Evolutionary conservation across 768 basidiomycete genomes (phyloP).

Genomic region (Lactarius sanguifluus): DNA sequence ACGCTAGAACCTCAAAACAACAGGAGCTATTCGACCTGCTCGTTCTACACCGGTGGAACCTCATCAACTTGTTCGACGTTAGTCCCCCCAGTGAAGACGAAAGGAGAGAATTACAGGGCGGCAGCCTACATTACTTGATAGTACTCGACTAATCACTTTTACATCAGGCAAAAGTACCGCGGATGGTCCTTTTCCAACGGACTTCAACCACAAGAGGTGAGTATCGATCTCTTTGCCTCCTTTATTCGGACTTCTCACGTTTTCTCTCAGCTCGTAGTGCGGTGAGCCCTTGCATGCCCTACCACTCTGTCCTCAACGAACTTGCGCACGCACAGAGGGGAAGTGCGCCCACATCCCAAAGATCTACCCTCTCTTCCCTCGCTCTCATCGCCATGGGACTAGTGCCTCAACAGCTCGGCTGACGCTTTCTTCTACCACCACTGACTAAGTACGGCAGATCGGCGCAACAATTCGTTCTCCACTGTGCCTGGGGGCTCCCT

Average conservation of each 20-base stretch:
- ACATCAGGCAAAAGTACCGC: conserved; percentile 63
- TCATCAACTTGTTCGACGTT: conserved; percentile 64
- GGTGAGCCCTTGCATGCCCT: too few species aligned
- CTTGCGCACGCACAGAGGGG: too few species aligned
- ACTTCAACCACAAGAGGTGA: too few species aligned
- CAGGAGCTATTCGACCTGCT: conserved; percentile 77
- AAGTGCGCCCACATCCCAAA: conserved; percentile 27
- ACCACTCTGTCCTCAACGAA: too few species aligned
- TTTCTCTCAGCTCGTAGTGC: too few species aligned
- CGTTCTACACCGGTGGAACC: conserved; percentile 60
- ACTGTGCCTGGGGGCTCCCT: too few species aligned
- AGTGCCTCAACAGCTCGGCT: too few species aligned
- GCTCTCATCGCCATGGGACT: conserved; percentile 75
- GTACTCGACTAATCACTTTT: neutral
- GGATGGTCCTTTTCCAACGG: conserved; percentile 43
- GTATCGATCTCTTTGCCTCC: too few species aligned
- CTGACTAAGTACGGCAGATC: too few species aligned
- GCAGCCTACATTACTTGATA: conserved; percentile 33
- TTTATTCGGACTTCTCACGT: too few species aligned
- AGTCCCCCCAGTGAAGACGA: conserved; percentile 62
- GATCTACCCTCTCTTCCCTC: conserved; percentile 40
- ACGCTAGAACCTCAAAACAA: conserved; percentile 45
- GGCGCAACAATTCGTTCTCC: too few species aligned
- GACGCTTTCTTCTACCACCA: too few species aligned
- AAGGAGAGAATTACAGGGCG: conserved; percentile 68